Evolutionary conservation across 306 rosid species (phyloP), one percentile per base, ranked within the genome.

Genomic region (Lablab purpureus): DNA sequence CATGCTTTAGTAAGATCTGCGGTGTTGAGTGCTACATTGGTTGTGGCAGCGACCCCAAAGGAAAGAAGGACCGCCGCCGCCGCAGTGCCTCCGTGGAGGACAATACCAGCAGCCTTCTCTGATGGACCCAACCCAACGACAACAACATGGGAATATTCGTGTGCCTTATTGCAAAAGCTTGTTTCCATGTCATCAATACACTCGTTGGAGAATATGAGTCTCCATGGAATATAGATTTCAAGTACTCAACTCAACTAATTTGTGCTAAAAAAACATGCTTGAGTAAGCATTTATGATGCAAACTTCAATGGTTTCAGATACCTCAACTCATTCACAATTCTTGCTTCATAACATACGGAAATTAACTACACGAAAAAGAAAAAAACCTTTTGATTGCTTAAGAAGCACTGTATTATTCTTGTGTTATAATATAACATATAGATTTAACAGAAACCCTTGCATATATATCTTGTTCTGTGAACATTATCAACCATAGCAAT

Each of bases 1-100:
- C 97, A 1, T 92, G 98, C 82, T 94, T 94, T 34, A 89, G 98
- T 59, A 94, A 81, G 32, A 92, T 94, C 2, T 94, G 97, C 4
- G 97, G 97, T 0, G 62, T 83, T 18, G 86, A 92, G 62, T 94
- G 97, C 81, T 81, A 94, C 71, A 84, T 94, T 5, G 94, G 91
- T 0, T 94, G 94, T 74, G 94, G 97, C 6, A 84, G 90, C 5
- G 85, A 76, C 18, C 2, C 67, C 1, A 73, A 56, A 32, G 67
- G 1, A 0, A 64, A 74, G 27, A 92, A 89, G 76, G 84, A 79
- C 2, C 83, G 88, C 23, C 84, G 89, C 65, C 62, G 17, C 34
- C 87, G 84, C 10, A 50, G 86, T 60, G 65, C 94, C 17, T 94
- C 94, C 0, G 79, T 32, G 0, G 87, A 71, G 0, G 18, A 11